phyloP scores from a whole-genome alignment of 805 yeast species.

The Candida ulmi region DNA sequence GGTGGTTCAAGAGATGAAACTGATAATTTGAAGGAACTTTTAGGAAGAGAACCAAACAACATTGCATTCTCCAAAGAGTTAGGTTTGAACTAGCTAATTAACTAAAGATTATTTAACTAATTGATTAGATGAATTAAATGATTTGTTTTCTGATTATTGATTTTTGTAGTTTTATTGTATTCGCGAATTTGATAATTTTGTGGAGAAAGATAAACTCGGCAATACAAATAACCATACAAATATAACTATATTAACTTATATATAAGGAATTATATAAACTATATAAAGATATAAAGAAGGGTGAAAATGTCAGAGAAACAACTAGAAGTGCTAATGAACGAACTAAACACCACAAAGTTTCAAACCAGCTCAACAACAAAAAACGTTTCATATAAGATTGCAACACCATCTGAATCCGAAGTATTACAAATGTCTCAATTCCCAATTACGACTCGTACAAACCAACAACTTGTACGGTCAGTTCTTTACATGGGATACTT shows the following conservation, averaged over 20 bases:
- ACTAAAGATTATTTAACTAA: too few species aligned
- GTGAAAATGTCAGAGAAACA: background rate
- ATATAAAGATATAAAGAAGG: background rate
- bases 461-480: slow-evolving; percentile 10
- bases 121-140: background rate
- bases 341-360: background rate
- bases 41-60: slow-evolving; percentile 73
- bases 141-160: too few species aligned
- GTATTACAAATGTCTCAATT: too few species aligned
- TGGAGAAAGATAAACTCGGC: too few species aligned
- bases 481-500: slow-evolving; percentile 11
- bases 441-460: too few species aligned
- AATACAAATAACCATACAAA: too few species aligned
- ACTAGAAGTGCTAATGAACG: background rate
- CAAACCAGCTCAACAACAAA: too few species aligned
- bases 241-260: too few species aligned
- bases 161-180: too few species aligned
- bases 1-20: slow-evolving; percentile 73
- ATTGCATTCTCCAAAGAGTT: slow-evolving; percentile 69
- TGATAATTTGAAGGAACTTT: slow-evolving; percentile 55
- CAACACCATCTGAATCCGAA: too few species aligned
- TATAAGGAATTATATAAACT: too few species aligned
- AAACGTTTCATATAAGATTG: background rate
- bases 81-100: slow-evolving; percentile 36
- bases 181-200: too few species aligned